Conservation (phyloP, 352 stramenopile species). For the Blastocystis sp. region DNA sequence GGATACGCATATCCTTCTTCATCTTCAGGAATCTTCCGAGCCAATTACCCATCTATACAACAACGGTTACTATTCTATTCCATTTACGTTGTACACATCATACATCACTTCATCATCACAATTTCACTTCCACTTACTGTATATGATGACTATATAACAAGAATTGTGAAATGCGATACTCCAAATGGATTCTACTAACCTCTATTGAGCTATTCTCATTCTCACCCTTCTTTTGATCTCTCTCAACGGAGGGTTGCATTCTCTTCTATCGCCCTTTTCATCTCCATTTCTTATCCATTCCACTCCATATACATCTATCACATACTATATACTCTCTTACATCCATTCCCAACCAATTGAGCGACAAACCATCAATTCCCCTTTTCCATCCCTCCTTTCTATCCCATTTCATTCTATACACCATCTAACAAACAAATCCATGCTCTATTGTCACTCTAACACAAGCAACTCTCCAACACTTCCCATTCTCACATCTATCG, state of each 20-base stretch:
- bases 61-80: background rate
- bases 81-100: background rate
- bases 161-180: slow-evolving; percentile 58
- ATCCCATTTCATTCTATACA: background rate
- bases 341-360: background rate
- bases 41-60: slow-evolving; percentile 66
- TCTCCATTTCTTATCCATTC: background rate
- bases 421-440: background rate
- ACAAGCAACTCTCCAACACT: background rate
- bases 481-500: background rate
- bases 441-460: background rate
- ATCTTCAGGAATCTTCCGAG: slow-evolving; percentile 60
- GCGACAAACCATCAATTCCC: background rate
- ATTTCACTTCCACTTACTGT: slow-evolving; percentile 35
- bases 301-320: background rate
- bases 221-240: background rate
- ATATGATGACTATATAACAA: background rate
- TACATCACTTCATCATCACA: background rate
- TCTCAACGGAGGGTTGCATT: background rate
- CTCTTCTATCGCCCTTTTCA: background rate
- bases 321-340: background rate
- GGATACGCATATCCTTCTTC: slow-evolving; percentile 85
- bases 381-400: background rate
- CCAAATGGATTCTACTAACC: slow-evolving; percentile 53
- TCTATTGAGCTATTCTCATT: slow-evolving; percentile 6